These are phyloP conservation scores for Phoma herbarum DNA, from an alignment of 2,329 filamentous ascomycete species.

Conservation along the genomic window DNA sequence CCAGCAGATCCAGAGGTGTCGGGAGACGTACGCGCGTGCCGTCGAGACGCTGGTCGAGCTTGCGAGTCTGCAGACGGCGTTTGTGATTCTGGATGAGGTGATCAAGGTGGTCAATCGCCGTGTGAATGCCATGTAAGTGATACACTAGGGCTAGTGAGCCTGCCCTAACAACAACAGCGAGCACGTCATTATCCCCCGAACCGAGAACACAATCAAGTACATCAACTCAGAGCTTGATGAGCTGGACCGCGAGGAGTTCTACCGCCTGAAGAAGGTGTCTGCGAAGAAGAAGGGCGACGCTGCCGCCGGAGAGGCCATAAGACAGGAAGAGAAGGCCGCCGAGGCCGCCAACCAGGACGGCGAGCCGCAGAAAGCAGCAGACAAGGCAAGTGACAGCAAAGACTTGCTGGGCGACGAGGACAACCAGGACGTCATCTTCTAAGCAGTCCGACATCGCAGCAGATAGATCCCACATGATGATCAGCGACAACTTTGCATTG, in stretches of 20 bases:
- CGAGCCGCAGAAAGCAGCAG: slow-evolving; percentile 26
- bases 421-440: slow-evolving; percentile 89
- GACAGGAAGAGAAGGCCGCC: slow-evolving; percentile 50
- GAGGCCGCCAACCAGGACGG: slow-evolving; percentile 8
- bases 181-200: slow-evolving; percentile 95
- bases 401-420: slow-evolving; percentile 80
- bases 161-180: slow-evolving; percentile 62
- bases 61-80: slow-evolving; percentile 95
- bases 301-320: slow-evolving; percentile 50
- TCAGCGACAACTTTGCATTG: slow-evolving; percentile 6
- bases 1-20: slow-evolving; percentile 92
- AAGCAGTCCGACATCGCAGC: neutral
- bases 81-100: slow-evolving; percentile 97
- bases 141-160: neutral
- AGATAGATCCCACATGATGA: neutral
- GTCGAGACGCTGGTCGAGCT: slow-evolving; percentile 96
- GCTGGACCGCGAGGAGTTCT: slow-evolving; percentile 97
- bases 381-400: slow-evolving; percentile 56
- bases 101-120: slow-evolving; percentile 99
- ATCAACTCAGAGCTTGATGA: slow-evolving; percentile 99
- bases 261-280: slow-evolving; percentile 92
- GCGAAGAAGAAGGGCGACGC: slow-evolving; percentile 69
- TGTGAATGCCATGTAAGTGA: slow-evolving; percentile 90
- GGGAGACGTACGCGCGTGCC: slow-evolving; percentile 94
- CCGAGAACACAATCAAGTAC: slow-evolving; percentile 99